Evolutionary conservation across 75 land plant species (phyloP).

Genomic region (Sequoia sempervirens): DNA sequence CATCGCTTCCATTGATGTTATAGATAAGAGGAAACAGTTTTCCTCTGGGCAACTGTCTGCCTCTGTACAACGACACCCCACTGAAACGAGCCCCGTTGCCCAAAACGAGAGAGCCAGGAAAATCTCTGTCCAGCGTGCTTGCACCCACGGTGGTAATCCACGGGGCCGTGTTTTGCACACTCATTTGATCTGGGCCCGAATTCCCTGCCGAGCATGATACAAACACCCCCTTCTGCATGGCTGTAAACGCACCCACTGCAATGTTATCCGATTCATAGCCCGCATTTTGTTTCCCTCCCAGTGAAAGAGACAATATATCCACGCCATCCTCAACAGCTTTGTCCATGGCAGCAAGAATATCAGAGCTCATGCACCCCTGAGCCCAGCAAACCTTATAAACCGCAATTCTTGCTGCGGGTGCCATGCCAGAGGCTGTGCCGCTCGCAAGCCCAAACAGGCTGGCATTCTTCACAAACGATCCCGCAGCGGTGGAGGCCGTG

Average conservation of each 20-base stretch:
- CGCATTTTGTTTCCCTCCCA: slow-evolving; percentile 53
- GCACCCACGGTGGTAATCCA: slow-evolving; percentile 85
- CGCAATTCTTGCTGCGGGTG: slow-evolving; percentile 70
- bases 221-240: slow-evolving; percentile 49
- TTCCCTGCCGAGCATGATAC: slow-evolving; percentile 74
- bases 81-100: slow-evolving; percentile 47
- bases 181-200: slow-evolving; percentile 45
- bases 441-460: slow-evolving; percentile 53
- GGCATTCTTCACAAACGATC: slow-evolving; percentile 34
- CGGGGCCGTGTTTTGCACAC: slow-evolving; percentile 67
- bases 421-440: slow-evolving; percentile 76
- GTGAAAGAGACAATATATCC: slow-evolving; percentile 56
- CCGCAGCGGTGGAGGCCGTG: slow-evolving; percentile 47
- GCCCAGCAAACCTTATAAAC: slow-evolving; percentile 89
- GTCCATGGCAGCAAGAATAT: slow-evolving; percentile 73
- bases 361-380: slow-evolving; percentile 72
- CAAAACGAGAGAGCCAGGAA: slow-evolving; percentile 61
- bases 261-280: slow-evolving; percentile 48
- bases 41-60: slow-evolving; percentile 26
- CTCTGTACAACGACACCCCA: slow-evolving; percentile 77
- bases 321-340: slow-evolving; percentile 58
- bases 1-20: slow-evolving; percentile 41
- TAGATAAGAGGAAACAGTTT: slow-evolving; percentile 46
- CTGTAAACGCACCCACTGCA: slow-evolving; percentile 61
- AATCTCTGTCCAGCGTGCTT: slow-evolving; percentile 65